Evolutionary conservation across 208 protist species (phyloP), one percentile per base, ranked within the genome.

Genomic region (Tritrichomonas musculus): DNA sequence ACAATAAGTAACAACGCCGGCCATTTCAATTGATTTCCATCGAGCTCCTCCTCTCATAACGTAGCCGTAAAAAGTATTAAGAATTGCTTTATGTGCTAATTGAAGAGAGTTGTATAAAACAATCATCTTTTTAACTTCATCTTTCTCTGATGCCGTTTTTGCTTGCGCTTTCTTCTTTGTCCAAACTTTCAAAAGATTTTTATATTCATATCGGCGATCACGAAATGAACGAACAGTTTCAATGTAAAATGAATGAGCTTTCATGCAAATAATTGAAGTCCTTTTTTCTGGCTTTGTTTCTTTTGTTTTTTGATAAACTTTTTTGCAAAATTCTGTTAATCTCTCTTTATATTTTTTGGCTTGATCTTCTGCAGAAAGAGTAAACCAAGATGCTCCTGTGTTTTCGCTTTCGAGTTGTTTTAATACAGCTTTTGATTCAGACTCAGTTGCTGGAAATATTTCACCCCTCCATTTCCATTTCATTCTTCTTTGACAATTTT

Each of bases 51-150:
- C 66, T 30, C 95, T 33, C 95, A 96, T 96, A 13, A 96, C 96
- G 93, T 97, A 97, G 13, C 99, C 99, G 96, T 99, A 99, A 95
- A 99, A 99, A 30, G 98, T 99, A 96, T 99, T 99, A 33, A 99
- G 96, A 96, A 99, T 99, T 95, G 98, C 99, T 96, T 96, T 96
- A 93, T 96, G 95, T 30, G 99, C 99, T 25, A 99, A 96, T 96
- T 99, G 99, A 33, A 99, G 96, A 9, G 98, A 99, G 84, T 99
- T 99, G 96, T 99, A 99, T 64, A 99, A 96, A 9, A 99, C 96
- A 30, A 98, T 97, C 69, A 98, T 96, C 65, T 98, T 97, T 57
- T 98, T 96, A 0, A n/a, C 92, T 50, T 94, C 50, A 25, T 96
- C 94, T 47, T 36, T 49, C 20, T 93, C 53, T 60, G 49, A 0